These are phyloP conservation scores for Asterochloris erici DNA, from an alignment of 139 green algal genomes.

Conservation along the genomic window DNA sequence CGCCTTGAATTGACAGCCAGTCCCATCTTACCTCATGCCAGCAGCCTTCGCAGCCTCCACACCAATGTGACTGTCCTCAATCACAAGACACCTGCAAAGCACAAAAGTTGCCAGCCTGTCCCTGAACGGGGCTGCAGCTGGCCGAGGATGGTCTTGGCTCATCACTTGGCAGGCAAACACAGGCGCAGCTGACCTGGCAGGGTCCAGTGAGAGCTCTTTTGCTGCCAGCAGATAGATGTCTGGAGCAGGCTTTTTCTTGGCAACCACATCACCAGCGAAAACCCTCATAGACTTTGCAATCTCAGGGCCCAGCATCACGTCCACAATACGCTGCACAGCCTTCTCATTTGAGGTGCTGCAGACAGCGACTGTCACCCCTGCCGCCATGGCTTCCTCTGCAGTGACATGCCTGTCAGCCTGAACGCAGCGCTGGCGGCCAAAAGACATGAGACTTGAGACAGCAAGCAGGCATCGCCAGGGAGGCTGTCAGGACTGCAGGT, in stretches of 20 bases:
- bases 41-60: conserved; percentile 86
- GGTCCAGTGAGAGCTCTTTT: conserved; percentile 68
- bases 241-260: conserved; percentile 96
- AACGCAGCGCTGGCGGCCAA: background rate
- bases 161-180: background rate
- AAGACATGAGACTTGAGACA: too few species aligned
- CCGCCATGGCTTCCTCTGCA: conserved; percentile 74
- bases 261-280: conserved; percentile 83
- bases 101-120: background rate
- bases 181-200: conserved; percentile 42
- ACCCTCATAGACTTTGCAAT: conserved; percentile 75
- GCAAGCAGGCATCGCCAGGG: too few species aligned
- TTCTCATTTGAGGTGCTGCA: conserved; percentile 98
- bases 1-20: background rate
- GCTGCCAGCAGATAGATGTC: conserved; percentile 94
- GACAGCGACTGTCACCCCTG: conserved; percentile 88
- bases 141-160: background rate
- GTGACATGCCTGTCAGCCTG: background rate
- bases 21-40: conserved; percentile 77
- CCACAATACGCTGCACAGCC: conserved; percentile 91
- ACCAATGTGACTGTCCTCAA: conserved; percentile 96
- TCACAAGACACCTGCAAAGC: conserved; percentile 72
- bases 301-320: conserved; percentile 71
- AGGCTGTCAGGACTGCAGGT: background rate
- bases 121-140: background rate